A percentile compares a stretch with the other conserved stretches of the same genome.
phyloP scores from a whole-genome alignment of 2,329 filamentous ascomycete species.

The Beauveria caledonica region DNA sequence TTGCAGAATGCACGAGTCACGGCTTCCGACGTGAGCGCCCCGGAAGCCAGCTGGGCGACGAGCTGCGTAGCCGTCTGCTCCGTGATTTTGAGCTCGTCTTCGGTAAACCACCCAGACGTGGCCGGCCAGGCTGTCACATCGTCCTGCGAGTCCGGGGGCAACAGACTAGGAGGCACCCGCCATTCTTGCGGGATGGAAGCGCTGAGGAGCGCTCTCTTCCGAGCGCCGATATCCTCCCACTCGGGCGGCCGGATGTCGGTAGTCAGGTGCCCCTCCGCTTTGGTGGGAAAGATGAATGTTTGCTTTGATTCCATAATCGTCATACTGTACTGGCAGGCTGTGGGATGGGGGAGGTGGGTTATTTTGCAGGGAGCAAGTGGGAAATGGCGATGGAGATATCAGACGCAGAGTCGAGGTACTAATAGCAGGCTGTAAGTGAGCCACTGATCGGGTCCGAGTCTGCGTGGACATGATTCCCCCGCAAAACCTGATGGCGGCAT shows the following conservation, averaged over 20 bases:
- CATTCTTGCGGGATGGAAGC: constrained; percentile 50
- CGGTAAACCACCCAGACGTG: constrained; percentile 51
- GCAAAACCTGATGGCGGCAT: constrained; percentile 5
- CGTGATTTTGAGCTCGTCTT: constrained; percentile 39
- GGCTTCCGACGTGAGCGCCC: constrained; percentile 29
- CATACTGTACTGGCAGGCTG: background rate
- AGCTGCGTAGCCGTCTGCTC: constrained; percentile 34
- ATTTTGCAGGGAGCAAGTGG: background rate
- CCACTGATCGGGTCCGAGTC: background rate
- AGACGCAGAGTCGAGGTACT: background rate
- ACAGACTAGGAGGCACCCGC: constrained; percentile 42
- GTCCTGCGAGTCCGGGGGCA: constrained; percentile 45
- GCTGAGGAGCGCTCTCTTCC: constrained; percentile 33
- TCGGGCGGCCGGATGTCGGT: background rate
- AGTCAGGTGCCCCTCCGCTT: background rate
- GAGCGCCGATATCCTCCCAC: constrained; percentile 35
- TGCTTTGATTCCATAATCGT: background rate
- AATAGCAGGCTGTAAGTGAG: background rate
- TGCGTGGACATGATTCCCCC: background rate
- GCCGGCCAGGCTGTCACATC: constrained; percentile 50
- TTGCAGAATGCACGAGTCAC: constrained; percentile 47
- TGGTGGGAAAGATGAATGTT: background rate
- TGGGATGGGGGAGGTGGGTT: background rate
- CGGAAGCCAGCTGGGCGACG: constrained; percentile 27
- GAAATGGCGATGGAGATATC: background rate